phyloP scores from a whole-genome alignment of 169 alveolate species.

The Hepatocystis sp. region DNA sequence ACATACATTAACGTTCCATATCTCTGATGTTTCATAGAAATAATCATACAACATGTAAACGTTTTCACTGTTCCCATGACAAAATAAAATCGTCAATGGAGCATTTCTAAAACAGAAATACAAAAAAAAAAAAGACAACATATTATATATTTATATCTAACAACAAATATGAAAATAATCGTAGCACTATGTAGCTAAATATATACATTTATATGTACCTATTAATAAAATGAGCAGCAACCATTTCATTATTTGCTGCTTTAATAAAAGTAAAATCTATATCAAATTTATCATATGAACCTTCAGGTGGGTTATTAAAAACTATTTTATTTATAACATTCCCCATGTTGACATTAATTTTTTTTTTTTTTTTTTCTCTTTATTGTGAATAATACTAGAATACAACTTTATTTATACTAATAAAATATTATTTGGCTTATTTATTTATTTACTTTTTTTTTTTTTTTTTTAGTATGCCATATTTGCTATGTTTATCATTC shows the following conservation, averaged over 20 bases:
- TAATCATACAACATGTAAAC: constrained; percentile 72
- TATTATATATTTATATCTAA: background rate
- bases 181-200: background rate
- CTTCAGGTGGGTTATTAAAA: constrained; percentile 60
- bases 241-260: constrained; percentile 39
- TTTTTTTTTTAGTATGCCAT: constrained; percentile 1
- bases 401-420: background rate
- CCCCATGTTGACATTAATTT: constrained; percentile 35
- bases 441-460: too few species aligned
- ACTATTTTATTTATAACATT: constrained; percentile 42
- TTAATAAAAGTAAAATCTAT: constrained; percentile 64
- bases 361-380: constrained; percentile 16
- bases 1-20: constrained; percentile 65
- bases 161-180: background rate
- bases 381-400: constrained; percentile 1
- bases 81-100: constrained; percentile 51
- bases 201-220: constrained; percentile 25
- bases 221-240: constrained; percentile 69
- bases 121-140: background rate
- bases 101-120: constrained; percentile 37
- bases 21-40: constrained; percentile 48
- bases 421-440: constrained; percentile 3
- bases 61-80: constrained; percentile 74
- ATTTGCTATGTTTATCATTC: constrained; percentile 3
- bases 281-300: constrained; percentile 48